Evolutionary conservation across 1,284 basidiomycete genomes (phyloP), one percentile per base, ranked within the genome.

Genomic region (Fomitopsis pinicola): DNA sequence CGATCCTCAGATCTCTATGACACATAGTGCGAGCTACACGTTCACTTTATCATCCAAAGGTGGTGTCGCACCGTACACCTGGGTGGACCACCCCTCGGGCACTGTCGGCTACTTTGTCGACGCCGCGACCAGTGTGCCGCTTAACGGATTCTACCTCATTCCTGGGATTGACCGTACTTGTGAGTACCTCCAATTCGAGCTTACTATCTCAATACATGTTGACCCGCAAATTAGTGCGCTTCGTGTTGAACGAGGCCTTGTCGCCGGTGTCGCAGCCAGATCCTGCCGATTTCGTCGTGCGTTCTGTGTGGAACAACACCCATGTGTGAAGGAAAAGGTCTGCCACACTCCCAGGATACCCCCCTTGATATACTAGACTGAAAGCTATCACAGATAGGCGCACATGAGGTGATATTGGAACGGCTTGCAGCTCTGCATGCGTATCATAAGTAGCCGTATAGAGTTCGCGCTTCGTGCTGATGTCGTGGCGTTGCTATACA

Each of bases 251-350:
- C 62, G 28, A 68, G 10, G 68, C 69, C 12, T 65, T 83, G n/a
- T 82, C 80, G 15, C 67, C 66, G 30, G 73, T 76, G 8, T 55
- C 68, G 42, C 67, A 67, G 30, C 80, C 80, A 3, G 67, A 77
- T 56, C 76, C 78, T 2, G 70, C 68, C 3, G 77, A 81, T 53
- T 85, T 86, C 60, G 78, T 84, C 1, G 76, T 84, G 42, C 73
- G 83, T 44, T 84, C 83, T 0, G 63, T 85, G 33, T 85, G 82
- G 82, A 82, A 86, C 62, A 86, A 85, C 59, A 84, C 81, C 0
- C 79, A 84, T n/a, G 22, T 68, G 12, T 53, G 6, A 33, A 3
- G 4, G 22, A 22, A 33, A 15, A 28, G 17, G 19, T 30, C 28
- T 5, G 8, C 28, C 5, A 7, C 50, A 19, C 19, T 53, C 30